Evolutionary conservation across 169 alveolate species (phyloP).

Genomic region (Plasmodium cynomolgi): DNA sequence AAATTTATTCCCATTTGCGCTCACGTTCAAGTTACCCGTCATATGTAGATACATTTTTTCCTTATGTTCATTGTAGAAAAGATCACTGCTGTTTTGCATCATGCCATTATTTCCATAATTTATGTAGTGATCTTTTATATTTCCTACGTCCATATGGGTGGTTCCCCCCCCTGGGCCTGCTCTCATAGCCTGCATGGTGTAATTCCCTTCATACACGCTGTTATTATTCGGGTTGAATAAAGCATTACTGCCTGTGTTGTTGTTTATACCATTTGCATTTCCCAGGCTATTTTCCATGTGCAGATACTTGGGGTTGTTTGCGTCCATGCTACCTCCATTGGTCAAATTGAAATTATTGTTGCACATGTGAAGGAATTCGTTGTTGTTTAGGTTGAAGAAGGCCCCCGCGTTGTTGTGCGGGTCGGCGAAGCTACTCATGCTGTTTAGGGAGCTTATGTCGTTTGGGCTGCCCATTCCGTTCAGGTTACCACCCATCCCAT

Average conservation of each 20-base stretch:
- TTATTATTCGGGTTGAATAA: not conserved
- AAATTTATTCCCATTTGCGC: slow-evolving; percentile 8
- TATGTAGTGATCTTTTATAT: slow-evolving; percentile 11
- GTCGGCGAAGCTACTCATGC: not conserved
- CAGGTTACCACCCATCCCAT: not conserved
- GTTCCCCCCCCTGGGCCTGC: not conserved
- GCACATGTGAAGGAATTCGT: not conserved
- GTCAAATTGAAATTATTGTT: not conserved
- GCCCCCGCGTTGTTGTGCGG: not conserved
- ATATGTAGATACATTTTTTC: slow-evolving; percentile 17
- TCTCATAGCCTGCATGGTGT: slow-evolving; percentile 12
- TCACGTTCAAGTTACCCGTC: not conserved
- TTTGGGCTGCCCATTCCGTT: not conserved
- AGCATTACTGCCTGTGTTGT: not conserved
- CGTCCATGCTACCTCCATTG: not conserved
- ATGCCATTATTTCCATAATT: slow-evolving; percentile 5
- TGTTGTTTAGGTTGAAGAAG: slow-evolving; percentile 9
- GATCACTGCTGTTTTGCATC: not conserved
- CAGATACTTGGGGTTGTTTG: not conserved
- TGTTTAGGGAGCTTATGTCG: not conserved
- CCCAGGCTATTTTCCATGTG: not conserved
- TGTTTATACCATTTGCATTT: not conserved
- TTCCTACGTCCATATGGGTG: slow-evolving; percentile 13
- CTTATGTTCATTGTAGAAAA: slow-evolving; percentile 34
- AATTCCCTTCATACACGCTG: slow-evolving; percentile 18